Evolutionary conservation across 192 early-diverging fungal species (phyloP).

Genomic region (Allomyces javanicus): DNA sequence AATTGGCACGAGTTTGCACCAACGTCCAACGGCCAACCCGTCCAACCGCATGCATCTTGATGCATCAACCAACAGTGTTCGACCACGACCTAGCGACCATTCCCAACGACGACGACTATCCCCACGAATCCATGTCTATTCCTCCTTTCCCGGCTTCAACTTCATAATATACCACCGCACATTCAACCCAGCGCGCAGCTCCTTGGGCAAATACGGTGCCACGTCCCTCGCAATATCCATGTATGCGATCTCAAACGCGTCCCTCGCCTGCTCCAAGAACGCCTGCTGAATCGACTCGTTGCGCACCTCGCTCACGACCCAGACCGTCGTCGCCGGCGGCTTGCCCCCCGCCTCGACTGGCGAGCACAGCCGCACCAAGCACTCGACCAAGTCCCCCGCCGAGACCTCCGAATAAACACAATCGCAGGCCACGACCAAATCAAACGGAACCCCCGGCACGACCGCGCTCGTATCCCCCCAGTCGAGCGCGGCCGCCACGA

Average conservation of each 20-base stretch:
- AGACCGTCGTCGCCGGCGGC: neutral
- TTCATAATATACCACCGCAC: no score
- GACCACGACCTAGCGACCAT: no score
- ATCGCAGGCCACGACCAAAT: neutral
- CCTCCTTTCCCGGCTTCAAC: no score
- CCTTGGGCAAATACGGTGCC: neutral
- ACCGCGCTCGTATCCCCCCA: neutral
- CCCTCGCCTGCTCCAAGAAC: neutral
- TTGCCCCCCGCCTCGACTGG: no score
- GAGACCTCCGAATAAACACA: neutral
- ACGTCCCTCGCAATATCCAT: neutral
- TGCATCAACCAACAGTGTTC: no score
- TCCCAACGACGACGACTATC: no score
- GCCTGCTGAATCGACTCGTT: neutral
- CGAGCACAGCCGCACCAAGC: neutral
- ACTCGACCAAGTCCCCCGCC: neutral
- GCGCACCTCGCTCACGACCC: neutral
- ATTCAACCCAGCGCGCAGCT: neutral
- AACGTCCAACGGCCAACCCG: no score
- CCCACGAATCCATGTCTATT: no score
- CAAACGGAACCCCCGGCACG: neutral
- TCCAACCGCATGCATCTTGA: no score
- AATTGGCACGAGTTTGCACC: no score
- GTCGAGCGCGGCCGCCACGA: neutral
- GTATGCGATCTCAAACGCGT: neutral